Conservation (phyloP, 1,284 basidiomycete species). For the Puccinia horiana region DNA sequence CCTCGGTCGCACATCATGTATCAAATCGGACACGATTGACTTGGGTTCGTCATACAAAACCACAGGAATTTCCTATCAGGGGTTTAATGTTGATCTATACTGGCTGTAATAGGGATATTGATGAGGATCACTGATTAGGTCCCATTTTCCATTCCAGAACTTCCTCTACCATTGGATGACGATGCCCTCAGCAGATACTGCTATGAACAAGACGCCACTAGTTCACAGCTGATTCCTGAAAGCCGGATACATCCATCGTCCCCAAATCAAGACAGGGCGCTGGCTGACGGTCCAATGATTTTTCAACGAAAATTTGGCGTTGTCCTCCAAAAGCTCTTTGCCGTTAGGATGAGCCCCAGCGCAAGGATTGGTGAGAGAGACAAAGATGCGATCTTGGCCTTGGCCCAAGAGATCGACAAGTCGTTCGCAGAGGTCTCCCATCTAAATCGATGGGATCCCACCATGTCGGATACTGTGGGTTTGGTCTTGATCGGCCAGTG, state of each 20-base stretch:
- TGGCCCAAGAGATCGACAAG: constrained; percentile 23
- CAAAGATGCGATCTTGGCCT: background rate
- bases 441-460: constrained; percentile 11
- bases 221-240: background rate
- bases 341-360: constrained; percentile 10
- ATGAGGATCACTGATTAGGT: background rate
- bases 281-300: background rate
- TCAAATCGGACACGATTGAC: constrained; percentile 4
- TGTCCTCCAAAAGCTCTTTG: background rate
- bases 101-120: background rate
- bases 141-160: background rate
- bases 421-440: background rate
- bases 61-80: background rate
- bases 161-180: constrained; percentile 16
- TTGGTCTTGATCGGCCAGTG: constrained; percentile 2
- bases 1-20: constrained; percentile 29
- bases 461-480: background rate
- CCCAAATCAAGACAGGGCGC: background rate
- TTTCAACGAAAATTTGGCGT: background rate
- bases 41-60: constrained; percentile 13
- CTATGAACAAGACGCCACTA: background rate
- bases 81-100: background rate
- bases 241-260: background rate
- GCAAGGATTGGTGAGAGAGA: background rate
- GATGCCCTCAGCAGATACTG: constrained; percentile 19